A percentile compares a stretch with the other conserved stretches of the same genome.
Evolutionary conservation across 495 filamentous ascomycete genomes (phyloP).

Genomic region (Recurvomyces mirabilis): DNA sequence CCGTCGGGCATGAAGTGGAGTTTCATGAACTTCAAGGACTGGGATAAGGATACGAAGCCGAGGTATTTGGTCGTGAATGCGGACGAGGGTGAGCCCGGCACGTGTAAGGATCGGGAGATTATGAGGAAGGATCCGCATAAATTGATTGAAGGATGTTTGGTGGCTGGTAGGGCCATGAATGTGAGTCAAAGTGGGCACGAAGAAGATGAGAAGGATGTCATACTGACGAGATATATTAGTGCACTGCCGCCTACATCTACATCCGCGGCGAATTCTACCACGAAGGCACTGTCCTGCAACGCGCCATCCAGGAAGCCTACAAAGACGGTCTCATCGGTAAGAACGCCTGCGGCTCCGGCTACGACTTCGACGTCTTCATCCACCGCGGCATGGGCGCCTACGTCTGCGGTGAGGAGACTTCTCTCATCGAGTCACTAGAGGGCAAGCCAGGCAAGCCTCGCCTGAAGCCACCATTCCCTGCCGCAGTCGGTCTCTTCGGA

Average conservation of each 20-base stretch:
- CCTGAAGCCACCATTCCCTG: constrained; percentile 96
- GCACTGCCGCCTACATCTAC: constrained; percentile 96
- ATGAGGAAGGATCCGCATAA: constrained; percentile 99
- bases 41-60: constrained; percentile 95
- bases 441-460: constrained; percentile 97
- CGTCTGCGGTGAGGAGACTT: constrained; percentile 95
- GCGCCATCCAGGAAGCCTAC: constrained; percentile 95
- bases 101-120: constrained; percentile 98
- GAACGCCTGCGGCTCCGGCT: constrained; percentile 92
- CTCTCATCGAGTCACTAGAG: constrained; percentile 92
- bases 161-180: constrained; percentile 51
- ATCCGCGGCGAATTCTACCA: constrained; percentile 98
- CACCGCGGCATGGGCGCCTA: constrained; percentile 97
- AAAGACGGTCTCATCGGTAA: constrained; percentile 86
- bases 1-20: constrained; percentile 99
- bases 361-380: constrained; percentile 94
- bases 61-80: constrained; percentile 96
- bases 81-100: constrained; percentile 96
- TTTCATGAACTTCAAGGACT: constrained; percentile 99
- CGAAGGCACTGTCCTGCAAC: constrained; percentile 86
- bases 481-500: constrained; percentile 91
- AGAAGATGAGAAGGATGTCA: neutral
- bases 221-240: constrained; percentile 73
- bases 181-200: neutral
- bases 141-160: constrained; percentile 90